Conservation (phyloP, 2,329 filamentous ascomycete genomes). For the Fusarium marasasianum region DNA sequence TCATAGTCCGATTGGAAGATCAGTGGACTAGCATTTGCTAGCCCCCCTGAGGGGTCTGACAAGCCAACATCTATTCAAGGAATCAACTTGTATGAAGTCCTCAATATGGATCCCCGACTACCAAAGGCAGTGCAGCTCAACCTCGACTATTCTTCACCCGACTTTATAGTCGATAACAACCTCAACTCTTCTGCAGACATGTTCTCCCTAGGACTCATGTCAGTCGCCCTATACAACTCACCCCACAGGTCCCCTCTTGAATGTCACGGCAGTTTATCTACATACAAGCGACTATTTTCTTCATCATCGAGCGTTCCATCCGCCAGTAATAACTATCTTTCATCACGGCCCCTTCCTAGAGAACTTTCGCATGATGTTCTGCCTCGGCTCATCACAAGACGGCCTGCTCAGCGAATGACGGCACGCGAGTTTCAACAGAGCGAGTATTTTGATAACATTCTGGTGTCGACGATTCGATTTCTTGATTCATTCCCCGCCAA, state of each 20-base stretch:
- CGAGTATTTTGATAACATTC: slow-evolving; percentile 95
- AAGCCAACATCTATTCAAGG: slow-evolving; percentile 80
- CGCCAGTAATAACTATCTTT: slow-evolving; percentile 84
- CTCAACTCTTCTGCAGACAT: slow-evolving; percentile 87
- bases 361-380: slow-evolving; percentile 81
- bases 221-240: slow-evolving; percentile 92
- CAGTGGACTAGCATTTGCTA: slow-evolving; percentile 90
- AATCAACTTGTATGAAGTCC: slow-evolving; percentile 82
- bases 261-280: slow-evolving; percentile 79
- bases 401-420: slow-evolving; percentile 86
- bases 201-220: slow-evolving; percentile 90
- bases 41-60: slow-evolving; percentile 78
- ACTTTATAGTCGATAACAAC: slow-evolving; percentile 92
- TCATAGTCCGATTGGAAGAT: slow-evolving; percentile 95
- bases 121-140: slow-evolving; percentile 87
- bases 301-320: slow-evolving; percentile 83
- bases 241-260: slow-evolving; percentile 90
- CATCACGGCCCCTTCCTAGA: slow-evolving; percentile 79
- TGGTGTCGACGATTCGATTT: slow-evolving; percentile 96
- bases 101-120: slow-evolving; percentile 86
- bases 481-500: slow-evolving; percentile 91
- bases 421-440: slow-evolving; percentile 94
- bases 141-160: slow-evolving; percentile 92
- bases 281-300: slow-evolving; percentile 86
- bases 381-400: slow-evolving; percentile 84